Base-by-base conservation (phyloP, 495 filamentous ascomycete genomes). In the Hypoxylon cercidicola region DNA sequence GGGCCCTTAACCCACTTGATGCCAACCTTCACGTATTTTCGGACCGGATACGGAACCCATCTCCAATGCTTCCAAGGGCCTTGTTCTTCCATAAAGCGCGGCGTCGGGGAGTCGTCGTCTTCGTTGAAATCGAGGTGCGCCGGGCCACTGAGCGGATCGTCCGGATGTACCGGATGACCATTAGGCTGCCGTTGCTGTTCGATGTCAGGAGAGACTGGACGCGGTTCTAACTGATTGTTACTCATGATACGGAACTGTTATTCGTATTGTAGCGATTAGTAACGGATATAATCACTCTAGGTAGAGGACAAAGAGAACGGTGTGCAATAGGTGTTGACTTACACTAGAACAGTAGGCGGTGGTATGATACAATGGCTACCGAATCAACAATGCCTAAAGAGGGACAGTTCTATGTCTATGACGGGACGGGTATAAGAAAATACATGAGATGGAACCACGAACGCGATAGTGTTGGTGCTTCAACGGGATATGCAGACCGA, bases 1-100 rank as follows among this genome's bases (percentile, higher is more conserved):
- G 92, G 92, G 0, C 92, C 92, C 63, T 83, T 82, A n/a, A 88
- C 76, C 91, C 91, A 96, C 41, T 77, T 77, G 40, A 76, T 81
- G 13, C 80, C 76, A 10, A 81, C 77, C 50, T 71, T 75, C 34
- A 64, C 53, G 48, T 77, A 67, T 40, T 77, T 76, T 5, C 78
- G 77, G 18, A 79, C 69, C 6, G 79, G 77, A 58, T 81, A 78
- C 1, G 84, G 82, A 5, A 85, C 74, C 81, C 81, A 84, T 75
- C 76, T 74, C 62, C 66, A 66, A 8, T 64, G 59, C 50, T 70
- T 71, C 62, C 64, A 73, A 16, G 68, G 55, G 18, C 60, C 34
- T 62, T 78, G 59, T 13, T 75, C 74, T 67, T 80, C 74, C 66
- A 78, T 71, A 53, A 78, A 78, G 53, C 74, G 76, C 48, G 78